Evolutionary conservation across 495 filamentous ascomycete species (phyloP).

Genomic region (Penicillium soppii): DNA sequence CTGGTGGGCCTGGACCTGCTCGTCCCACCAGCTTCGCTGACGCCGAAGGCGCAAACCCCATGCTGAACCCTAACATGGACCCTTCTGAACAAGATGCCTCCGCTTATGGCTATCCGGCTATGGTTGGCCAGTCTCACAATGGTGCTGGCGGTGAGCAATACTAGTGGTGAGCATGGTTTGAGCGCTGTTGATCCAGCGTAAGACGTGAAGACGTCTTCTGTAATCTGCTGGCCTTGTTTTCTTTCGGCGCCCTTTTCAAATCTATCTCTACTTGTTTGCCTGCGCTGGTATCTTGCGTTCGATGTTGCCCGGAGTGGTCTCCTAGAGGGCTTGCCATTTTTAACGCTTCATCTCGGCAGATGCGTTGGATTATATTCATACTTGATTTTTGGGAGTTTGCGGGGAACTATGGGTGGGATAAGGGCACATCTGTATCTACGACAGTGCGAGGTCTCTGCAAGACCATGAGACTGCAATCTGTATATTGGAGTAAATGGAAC

Average conservation of each 20-base stretch:
- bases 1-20: slow-evolving; percentile 38
- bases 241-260: not conserved
- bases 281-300: not conserved
- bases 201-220: too few species aligned
- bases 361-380: not conserved
- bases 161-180: slow-evolving; percentile 17
- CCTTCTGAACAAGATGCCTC: slow-evolving; percentile 56
- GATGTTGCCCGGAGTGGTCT: not conserved
- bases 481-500: slow-evolving; percentile 2
- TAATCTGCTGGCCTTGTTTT: too few species aligned
- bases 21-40: slow-evolving; percentile 54
- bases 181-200: not conserved
- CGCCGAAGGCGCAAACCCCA: slow-evolving; percentile 57
- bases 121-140: slow-evolving; percentile 64
- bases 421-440: slow-evolving; percentile 2
- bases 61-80: slow-evolving; percentile 61
- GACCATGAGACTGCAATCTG: slow-evolving; percentile 1
- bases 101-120: slow-evolving; percentile 63
- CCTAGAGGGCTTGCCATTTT: not conserved
- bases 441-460: slow-evolving; percentile 1
- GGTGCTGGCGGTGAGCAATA: slow-evolving; percentile 60
- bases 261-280: slow-evolving; percentile 29
- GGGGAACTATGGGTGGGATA: not conserved
- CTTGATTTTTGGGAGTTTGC: not conserved
- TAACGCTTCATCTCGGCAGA: slow-evolving; percentile 44